Base-by-base conservation (phyloP, 768 basidiomycete genomes). In the Trametes cingulata region DNA sequence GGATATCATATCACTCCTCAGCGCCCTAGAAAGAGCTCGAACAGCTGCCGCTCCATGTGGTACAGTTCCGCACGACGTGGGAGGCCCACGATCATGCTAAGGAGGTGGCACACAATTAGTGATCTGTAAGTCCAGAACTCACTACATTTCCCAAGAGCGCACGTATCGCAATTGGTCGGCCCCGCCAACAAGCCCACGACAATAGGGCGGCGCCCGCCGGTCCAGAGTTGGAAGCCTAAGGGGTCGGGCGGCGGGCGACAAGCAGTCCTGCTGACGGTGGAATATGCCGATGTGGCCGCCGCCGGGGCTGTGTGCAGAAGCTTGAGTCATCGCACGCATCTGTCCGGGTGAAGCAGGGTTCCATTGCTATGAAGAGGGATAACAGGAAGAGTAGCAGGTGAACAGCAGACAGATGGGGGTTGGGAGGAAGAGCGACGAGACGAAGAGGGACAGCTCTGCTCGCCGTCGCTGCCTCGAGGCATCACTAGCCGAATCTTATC, bases 401-500 rank as follows among this genome's bases (percentile, higher is more conserved):
- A 24, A 53, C 39, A 52, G 42, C 6, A 53, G 54, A 46, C 39
- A 53, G 49, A 52, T 51, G 49, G 43, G 5, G 35, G 55, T 13
- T 12, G 22, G 36, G 46, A 57, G 55, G 43, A 51, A 46, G 40
- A 56, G 49, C 25, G 56, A 57, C 25, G 53, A 48, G 55, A 56
- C 60, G 55, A 57, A 57, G 55, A 56, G n/a, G 37, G 61, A 14
- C 50, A 52, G 45, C 43, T 57, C 61, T 22, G 55, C 51, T 33
- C 37, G n/a, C 55, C 36, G 27, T 42, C 61, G 39, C 45, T 53
- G 56, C 56, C 56, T 58, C 61, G 61, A 58, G 61, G 56, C 61
- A 58, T 61, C 52, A 45, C 47, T 33, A 14, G 25, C 27, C 41
- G 33, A 39, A 50, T 54, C 60, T 33, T 51, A 37, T 42, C 47